phyloP scores from a whole-genome alignment of 495 filamentous ascomycete species.

The Hypomontagnella submonticulosa region DNA sequence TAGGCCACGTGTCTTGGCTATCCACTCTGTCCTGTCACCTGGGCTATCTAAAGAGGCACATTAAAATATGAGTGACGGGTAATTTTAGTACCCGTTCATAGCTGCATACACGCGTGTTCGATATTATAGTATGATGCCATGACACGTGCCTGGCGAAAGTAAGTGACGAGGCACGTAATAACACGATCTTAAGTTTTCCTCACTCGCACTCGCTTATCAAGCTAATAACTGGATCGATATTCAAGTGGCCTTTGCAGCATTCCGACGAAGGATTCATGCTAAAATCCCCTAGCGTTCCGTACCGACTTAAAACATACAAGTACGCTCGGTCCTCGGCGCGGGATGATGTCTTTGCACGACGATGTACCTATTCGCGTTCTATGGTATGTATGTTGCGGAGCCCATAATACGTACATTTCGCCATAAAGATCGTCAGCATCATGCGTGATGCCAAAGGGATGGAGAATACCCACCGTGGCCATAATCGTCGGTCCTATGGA shows the following conservation, averaged over 20 bases:
- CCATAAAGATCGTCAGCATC: constrained; percentile 23
- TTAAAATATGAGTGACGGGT: no score
- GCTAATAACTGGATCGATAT: no score
- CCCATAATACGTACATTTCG: no score
- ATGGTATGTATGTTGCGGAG: no score
- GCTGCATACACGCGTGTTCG: no score
- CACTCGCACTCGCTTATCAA: constrained; percentile 9
- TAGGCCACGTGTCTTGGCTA: constrained; percentile 34
- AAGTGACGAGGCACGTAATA: no score
- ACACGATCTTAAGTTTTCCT: no score
- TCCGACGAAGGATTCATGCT: not conserved
- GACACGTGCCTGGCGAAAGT: no score
- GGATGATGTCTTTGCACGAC: constrained; percentile 9
- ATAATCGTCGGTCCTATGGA: constrained; percentile 1
- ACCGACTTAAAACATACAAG: not conserved
- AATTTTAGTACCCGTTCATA: no score
- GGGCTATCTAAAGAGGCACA: no score
- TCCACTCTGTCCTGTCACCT: no score
- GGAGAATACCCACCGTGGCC: not conserved
- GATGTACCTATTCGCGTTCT: constrained; percentile 7
- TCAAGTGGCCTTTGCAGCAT: constrained; percentile 4
- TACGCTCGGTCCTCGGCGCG: not conserved
- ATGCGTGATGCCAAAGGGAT: constrained; percentile 13
- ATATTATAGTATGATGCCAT: no score
- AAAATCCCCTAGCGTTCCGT: not conserved